Evolutionary conservation across 2,329 filamentous ascomycete species (phyloP).

Genomic region (Ascochyta koolunga): DNA sequence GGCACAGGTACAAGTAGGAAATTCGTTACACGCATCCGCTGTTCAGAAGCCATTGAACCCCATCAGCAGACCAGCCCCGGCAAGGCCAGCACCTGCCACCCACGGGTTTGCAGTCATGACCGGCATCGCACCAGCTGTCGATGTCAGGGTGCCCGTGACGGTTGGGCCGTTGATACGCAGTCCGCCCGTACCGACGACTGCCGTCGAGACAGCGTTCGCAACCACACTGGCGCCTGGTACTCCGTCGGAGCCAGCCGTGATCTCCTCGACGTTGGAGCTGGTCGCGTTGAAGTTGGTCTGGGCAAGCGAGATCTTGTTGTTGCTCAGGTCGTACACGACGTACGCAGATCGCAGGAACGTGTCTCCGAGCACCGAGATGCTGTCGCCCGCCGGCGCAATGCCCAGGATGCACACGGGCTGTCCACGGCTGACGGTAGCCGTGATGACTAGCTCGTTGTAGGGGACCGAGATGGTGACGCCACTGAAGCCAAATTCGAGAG

Average conservation of each 20-base stretch:
- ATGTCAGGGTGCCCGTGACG: constrained; percentile 21
- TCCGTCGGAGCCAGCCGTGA: constrained; percentile 54
- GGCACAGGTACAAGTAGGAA: too few relatives aligned
- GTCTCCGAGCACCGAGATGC: constrained; percentile 62
- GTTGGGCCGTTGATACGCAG: constrained; percentile 48
- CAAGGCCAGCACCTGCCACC: constrained; percentile 37
- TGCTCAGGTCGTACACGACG: constrained; percentile 66
- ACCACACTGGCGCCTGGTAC: constrained; percentile 62
- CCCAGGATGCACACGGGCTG: constrained; percentile 54
- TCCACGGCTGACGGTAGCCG: constrained; percentile 52
- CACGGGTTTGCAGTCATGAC: constrained; percentile 36
- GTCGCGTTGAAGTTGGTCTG: constrained; percentile 67
- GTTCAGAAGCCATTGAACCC: constrained; percentile 41
- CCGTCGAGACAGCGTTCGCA: constrained; percentile 56
- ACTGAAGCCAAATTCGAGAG: constrained; percentile 64
- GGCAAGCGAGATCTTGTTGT: constrained; percentile 66
- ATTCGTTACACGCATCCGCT: too few relatives aligned
- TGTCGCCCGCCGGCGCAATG: constrained; percentile 58
- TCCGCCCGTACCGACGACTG: constrained; percentile 52
- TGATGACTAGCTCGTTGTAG: constrained; percentile 62
- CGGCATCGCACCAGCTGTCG: constrained; percentile 30
- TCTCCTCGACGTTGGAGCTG: constrained; percentile 58
- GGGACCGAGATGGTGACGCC: constrained; percentile 60
- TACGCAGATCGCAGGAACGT: constrained; percentile 68
- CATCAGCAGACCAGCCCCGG: constrained; percentile 39